phyloP scores from a whole-genome alignment of 169 alveolate species.

The Plasmodium cynomolgi region DNA sequence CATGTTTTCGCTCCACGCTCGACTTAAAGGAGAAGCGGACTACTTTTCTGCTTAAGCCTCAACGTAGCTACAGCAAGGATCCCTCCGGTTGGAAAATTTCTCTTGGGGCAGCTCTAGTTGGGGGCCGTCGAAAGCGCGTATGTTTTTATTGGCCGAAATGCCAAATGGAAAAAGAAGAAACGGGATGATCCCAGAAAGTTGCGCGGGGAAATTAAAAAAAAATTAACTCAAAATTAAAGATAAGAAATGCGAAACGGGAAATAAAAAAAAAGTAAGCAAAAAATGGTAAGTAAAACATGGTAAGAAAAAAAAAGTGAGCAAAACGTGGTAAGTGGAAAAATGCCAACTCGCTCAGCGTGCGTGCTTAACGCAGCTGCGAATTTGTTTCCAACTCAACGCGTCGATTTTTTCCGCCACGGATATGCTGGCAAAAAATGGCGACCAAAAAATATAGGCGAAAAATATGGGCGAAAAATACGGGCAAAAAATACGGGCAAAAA shows the following conservation, averaged over 20 bases:
- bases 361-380: not conserved
- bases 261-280: not conserved
- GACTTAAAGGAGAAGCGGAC: not conserved
- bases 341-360: not conserved
- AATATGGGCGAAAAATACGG: not conserved
- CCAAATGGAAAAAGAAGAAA: not conserved
- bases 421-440: not conserved
- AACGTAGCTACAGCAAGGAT: not conserved
- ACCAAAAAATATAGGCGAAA: too few species aligned
- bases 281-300: not conserved
- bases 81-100: not conserved
- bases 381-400: not conserved
- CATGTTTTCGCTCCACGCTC: conserved; percentile 53
- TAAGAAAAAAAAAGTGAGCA: not conserved
- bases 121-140: not conserved
- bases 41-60: not conserved
- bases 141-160: not conserved
- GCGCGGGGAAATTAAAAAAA: not conserved
- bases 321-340: not conserved
- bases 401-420: not conserved
- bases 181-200: not conserved
- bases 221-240: not conserved
- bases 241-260: not conserved
- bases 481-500: not conserved
- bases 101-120: not conserved